Base-by-base conservation (phyloP, 2,329 filamentous ascomycete genomes). In the Colletotrichum graminicola region DNA sequence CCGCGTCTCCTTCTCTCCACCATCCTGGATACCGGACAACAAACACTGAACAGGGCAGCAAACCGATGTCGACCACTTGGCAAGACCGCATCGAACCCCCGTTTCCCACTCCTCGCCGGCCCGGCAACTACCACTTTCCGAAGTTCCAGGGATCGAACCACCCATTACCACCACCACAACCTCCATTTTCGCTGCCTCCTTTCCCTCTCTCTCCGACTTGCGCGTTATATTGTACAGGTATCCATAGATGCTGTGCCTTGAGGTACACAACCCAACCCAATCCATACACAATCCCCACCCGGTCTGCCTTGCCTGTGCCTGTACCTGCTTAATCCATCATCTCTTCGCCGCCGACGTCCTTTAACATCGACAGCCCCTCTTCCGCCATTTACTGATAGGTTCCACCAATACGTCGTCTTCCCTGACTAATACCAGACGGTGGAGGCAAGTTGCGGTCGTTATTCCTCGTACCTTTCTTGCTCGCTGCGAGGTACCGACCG, bases 341-440 rank as follows among this genome's bases (percentile, higher is more conserved):
- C 52, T 36, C 60, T 36, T 61, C 47, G 47, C 36, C 45, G 54
- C 26, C 32, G n/a, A 45, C 45, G 39, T 65, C 29, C 49, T 57
- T 36, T 36, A 39, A 52, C 67, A 66, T 18, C 34, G 43, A 51
- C 41, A 55, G 55, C 66, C 41, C 32, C 52, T 71, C 67, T 71
- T 43, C 67, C 63, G 51, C 41, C 64, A 52, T 51, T 43, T n/a
- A 26, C 45, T 62, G 45, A 51, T 62, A 67, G 67, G 62, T 56
- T 57, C 67, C 67, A 71, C 67, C 56, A 67, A 71, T 71, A 67
- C 60, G 63, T 62, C 67, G 51, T n/a, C 56, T 67, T 62, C 64
- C 67, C 64, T 55, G 65, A 52, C 63, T 64, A 67, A 71, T 71
- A 71, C 36, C 14, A 55, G 32, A 62, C 43, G 32, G n/a, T 36